Conservation (phyloP, 2,329 filamentous ascomycete species). For the Aureobasidium sp. region DNA sequence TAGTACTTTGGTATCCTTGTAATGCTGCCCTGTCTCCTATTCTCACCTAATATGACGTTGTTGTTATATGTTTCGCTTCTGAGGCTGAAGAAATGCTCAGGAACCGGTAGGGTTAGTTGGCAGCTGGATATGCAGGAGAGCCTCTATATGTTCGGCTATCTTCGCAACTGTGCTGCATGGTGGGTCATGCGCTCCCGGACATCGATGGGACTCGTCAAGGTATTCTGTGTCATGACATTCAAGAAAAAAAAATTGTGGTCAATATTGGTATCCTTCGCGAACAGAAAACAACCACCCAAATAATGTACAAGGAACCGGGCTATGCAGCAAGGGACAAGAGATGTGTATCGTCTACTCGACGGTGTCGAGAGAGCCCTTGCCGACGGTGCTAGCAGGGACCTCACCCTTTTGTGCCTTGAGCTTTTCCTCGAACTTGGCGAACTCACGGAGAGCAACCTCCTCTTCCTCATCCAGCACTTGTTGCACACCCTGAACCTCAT, state of each 20-base stretch:
- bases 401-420: constrained; percentile 51
- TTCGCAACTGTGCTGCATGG: background rate
- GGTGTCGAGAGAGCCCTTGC: constrained; percentile 46
- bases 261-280: constrained; percentile 4
- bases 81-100: background rate
- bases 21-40: background rate
- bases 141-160: background rate
- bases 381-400: constrained; percentile 41
- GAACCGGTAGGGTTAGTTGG: background rate
- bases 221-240: background rate
- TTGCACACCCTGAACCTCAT: constrained; percentile 87
- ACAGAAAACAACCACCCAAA: background rate
- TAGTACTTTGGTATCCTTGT: background rate
- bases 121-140: background rate
- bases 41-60: background rate
- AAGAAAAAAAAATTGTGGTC: background rate
- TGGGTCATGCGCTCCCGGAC: too few relatives aligned
- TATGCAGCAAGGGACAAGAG: background rate
- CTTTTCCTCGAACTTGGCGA: constrained; percentile 92
- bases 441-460: constrained; percentile 76
- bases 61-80: background rate
- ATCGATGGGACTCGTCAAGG: too few relatives aligned
- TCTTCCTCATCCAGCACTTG: constrained; percentile 91
- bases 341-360: constrained; percentile 17
- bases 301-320: constrained; percentile 7